Evolutionary conservation across 2,329 filamentous ascomycete genomes (phyloP).

Genomic region (Alternaria atra): DNA sequence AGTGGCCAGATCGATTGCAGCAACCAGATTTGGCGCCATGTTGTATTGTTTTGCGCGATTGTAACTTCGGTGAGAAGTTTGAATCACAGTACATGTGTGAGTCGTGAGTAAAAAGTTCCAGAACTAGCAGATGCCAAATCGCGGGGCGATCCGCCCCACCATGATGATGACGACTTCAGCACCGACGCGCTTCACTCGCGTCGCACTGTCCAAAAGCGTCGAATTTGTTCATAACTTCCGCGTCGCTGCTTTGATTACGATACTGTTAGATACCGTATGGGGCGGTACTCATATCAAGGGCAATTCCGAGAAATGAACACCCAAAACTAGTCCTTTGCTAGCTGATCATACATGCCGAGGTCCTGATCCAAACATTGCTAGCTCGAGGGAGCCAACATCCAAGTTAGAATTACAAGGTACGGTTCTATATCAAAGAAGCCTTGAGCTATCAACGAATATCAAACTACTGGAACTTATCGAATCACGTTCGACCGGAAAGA

Average conservation of each 20-base stretch:
- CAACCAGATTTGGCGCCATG: constrained; percentile 59
- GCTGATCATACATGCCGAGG: background rate
- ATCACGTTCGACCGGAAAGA: background rate
- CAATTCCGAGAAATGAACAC: background rate
- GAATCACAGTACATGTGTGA: background rate
- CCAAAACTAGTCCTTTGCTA: background rate
- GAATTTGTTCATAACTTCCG: background rate
- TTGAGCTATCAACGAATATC: background rate
- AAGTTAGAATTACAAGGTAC: background rate
- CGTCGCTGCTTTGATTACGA: background rate
- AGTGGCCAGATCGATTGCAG: constrained; percentile 58
- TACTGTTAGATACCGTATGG: background rate
- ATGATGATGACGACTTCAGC: constrained; percentile 16
- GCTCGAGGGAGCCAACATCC: background rate
- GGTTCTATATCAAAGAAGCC: background rate
- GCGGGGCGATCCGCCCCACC: constrained; percentile 25
- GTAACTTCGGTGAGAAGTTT: background rate
- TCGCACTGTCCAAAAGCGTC: background rate
- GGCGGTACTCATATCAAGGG: background rate
- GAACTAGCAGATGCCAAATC: constrained; percentile 17
- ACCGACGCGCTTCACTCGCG: constrained; percentile 1
- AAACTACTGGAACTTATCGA: background rate
- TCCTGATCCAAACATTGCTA: background rate
- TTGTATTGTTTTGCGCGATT: constrained; percentile 18
- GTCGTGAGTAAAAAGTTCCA: constrained; percentile 23